Base-by-base conservation (phyloP, 805 yeast genomes). In the Yarrowia osloensis region DNA sequence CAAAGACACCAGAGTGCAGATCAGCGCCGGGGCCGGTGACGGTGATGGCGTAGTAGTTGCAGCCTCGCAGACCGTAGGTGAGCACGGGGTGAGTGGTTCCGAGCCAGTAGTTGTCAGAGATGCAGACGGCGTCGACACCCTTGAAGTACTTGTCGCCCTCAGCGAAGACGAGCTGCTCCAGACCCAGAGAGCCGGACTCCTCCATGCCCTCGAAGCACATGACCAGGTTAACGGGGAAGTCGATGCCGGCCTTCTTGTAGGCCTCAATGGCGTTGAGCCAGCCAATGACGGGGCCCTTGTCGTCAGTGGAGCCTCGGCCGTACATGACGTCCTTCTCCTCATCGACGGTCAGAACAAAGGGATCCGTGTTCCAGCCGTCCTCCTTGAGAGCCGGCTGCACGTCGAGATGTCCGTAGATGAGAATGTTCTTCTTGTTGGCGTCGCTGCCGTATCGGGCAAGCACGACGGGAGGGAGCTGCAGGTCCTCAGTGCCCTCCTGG, bases 141-240 rank as follows among this genome's bases (percentile, higher is more conserved):
- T 89, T 87, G 83, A 95, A 95, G 79, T 91, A 95, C 44, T 79
- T 77, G 65, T 83, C 77, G 67, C 96, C 93, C 81, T 95, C 98
- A 47, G 81, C 78, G 62, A 87, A 88, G 74, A 95, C 89, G 74
- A 95, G 84, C 39, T 81, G 86, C 72, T 94, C 99, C 71, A 95
- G 84, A 39, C 98, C 98, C 62, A 91, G 79, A 37, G 97, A 91
- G 26, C 99, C 99, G 70, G 93, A 87, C 80, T 95, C 99, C 80
- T 95, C 99, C 99, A 95, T 95, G 69, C 99, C 98, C 80, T 95
- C 99, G 74, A 95, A 95, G 79, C 97, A 91, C 76, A 90, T 88
- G 61, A 92, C 85, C 73, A 95, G 79, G 80, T 95, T 95, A 70
- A 95, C 98, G 21, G 99, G 99, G 68, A 95, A 83, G 70, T 93